Base-by-base conservation (phyloP, 2,329 filamentous ascomycete genomes). In the Metarhizium humberi region DNA sequence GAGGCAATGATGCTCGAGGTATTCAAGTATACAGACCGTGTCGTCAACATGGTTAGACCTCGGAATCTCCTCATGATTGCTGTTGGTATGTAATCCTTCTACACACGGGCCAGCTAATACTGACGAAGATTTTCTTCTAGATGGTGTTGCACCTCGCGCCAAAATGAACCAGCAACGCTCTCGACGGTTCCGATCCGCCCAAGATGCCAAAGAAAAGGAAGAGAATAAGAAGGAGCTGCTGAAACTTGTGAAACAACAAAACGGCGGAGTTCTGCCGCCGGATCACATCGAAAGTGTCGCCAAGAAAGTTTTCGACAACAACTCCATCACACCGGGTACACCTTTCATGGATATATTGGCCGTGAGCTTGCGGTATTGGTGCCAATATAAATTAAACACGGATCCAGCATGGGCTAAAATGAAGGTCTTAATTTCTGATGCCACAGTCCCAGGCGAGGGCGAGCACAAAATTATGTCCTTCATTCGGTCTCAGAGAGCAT, bases 401-500 rank as follows among this genome's bases (percentile, higher is more conserved):
- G 94, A 99, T 70, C 91, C 92, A 36, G 90, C 87, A 51, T 99
- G 95, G 95, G 89, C 88, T 59, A 91, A 91, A 69, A 78, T 96
- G 70, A 99, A 99, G 78, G 82, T 99, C 70, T 95, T 99, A 71
- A 97, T 99, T 62, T 99, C 94, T 8, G 94, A 99, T 76, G 92
- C 94, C 54, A 96, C 92, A 45, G 92, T 99, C 43, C 94, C 94
- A 54, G 94, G 94, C 67, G 94, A 99, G 74, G 94, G 94, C 69
- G 94, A 99, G 75, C 94, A 99, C 72, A 99, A 99, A 73, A 97
- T 99, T 67, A 99, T 99, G 94, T 86, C 94, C 63, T 99, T 97
- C 69, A 84, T 99, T 61, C 86, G 94, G 65, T 96, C 92, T 42
- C 95, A 99, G 72, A 85, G 94, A 65, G 84, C 88, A 51, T 94